Evolutionary conservation across 2,329 filamentous ascomycete species (phyloP), one percentile per base, ranked within the genome.

Genomic region (Sporothrix brasiliensis): DNA sequence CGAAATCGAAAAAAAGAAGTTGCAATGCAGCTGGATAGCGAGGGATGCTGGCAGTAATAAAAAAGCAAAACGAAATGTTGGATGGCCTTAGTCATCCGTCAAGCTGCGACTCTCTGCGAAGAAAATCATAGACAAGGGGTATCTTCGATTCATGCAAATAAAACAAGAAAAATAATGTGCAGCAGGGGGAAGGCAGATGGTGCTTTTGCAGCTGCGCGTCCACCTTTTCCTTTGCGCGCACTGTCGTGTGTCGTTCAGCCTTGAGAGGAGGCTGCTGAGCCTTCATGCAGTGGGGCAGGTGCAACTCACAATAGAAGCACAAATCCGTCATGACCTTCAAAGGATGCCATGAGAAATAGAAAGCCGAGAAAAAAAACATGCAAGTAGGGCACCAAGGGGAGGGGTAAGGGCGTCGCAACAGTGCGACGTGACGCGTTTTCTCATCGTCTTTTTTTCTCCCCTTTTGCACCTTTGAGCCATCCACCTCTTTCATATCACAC

Each of bases 81-180:
- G 24, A 63, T 10, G 58, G 27, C 39, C n/a, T 47, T 13, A 6
- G 39, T 24, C 56, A 14, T 63, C 24, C 60, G 9, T 27, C n/a
- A 49, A n/a, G 24, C 60, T 49, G 21, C 16, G 19, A 21, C 9
- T 34, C 24, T 14, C 61, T 14, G 27, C 16, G 19, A 65, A 34
- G 16, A 50, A 49, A 7, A 50, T 27, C 16, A 50, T 7, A 63
- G 44, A 34, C 47, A 34, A 13, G 16, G 60, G 61, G 61, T 65
- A 65, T 65, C 61, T 65, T 65, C 24, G 27, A 50, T 65, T 24
- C 11, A 65, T n/a, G 61, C 14, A 50, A 65, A 65, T 14, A 65
- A 50, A 65, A n/a, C 24, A 30, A 65, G 24, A 16, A n/a, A 61
- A 34, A 63, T 10, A 10, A 47, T 63, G 21, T 47, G 58, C 44